Conservation (phyloP, 495 filamentous ascomycete species). For the Penicillium cinerascens region DNA sequence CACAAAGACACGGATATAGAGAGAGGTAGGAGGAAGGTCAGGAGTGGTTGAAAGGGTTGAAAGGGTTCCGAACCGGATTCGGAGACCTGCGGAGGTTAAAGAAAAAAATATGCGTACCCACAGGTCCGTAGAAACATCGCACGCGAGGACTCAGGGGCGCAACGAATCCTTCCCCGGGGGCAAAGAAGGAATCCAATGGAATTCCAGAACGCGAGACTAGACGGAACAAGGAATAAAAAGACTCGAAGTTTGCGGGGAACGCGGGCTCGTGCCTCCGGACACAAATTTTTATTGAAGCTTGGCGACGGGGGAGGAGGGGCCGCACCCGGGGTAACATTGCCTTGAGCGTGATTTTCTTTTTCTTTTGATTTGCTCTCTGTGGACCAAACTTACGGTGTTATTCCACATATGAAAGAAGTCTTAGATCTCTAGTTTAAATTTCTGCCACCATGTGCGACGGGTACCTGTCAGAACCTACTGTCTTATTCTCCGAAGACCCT, state of each 20-base stretch:
- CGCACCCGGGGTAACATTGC: neutral
- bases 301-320: conserved; percentile 5
- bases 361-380: neutral
- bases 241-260: conserved; percentile 21
- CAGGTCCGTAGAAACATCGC: conserved; percentile 17
- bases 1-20: neutral
- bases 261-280: conserved; percentile 9
- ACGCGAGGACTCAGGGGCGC: conserved; percentile 18
- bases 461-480: neutral
- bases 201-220: conserved; percentile 6
- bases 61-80: neutral
- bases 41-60: neutral
- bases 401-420: too few relatives aligned
- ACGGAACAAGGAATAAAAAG: conserved; percentile 8
- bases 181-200: neutral
- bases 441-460: neutral
- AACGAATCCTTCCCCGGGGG: conserved; percentile 1
- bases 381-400: too few relatives aligned
- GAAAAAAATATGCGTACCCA: conserved; percentile 22
- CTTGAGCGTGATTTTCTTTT: neutral
- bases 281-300: conserved; percentile 23
- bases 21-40: neutral
- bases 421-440: neutral
- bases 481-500: conserved; percentile 7
- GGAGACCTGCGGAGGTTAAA: conserved; percentile 15